Evolutionary conservation across 495 filamentous ascomycete genomes (phyloP), one percentile per base, ranked within the genome.

Genomic region (Aspergillus coremiiformis): DNA sequence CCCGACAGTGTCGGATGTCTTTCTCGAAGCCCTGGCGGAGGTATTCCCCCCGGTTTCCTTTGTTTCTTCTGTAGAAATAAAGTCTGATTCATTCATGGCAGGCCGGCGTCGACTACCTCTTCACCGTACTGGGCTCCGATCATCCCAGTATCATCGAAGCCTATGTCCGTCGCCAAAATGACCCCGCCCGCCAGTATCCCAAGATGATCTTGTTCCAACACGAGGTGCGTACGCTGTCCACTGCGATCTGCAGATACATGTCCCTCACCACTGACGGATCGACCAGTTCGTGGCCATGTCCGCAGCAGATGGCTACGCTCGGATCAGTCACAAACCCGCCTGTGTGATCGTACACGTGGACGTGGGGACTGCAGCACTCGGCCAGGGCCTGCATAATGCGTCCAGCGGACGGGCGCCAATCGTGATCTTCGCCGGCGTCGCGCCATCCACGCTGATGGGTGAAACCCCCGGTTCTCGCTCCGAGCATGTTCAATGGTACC

Each of bases 341-440:
- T 57, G 56, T 39, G 59, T 66, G 22, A 54, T 67, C 37, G 64
- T 56, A 8, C 64, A 65, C 33, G 64, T 63, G 12, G 64, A 67
- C 26, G 60, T 61, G 46, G 64, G 62, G 23, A 67, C 64, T 10
- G 52, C 53, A 7, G 62, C 56, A 11, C 56, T 67, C 12, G 64
- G 59, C 23, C 58, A 58, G 33, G 64, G 54, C 11, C 33, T 65
- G 47, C 59, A 67, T 30, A 63, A 67, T 50, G 64, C 60, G 3
- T 60, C 59, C 24, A 58, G 52, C 29, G 64, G 62, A 26, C 56
- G 64, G n/a, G 57, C 57, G 14, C 62, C 59, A 0, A 57, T 65
- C 1, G 14, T 67, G 8, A 61, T 67, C n/a, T 58, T 67, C 24
- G 64, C 64, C 4, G 62, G 62, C 7, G 49, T 62, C 10, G 52